Percentiles rank a stretch among this genome's conserved stretches.
These are phyloP conservation scores for Globisporangium alternatum DNA, from an alignment of 352 stramenopile genomes.

Conservation along the genomic window DNA sequence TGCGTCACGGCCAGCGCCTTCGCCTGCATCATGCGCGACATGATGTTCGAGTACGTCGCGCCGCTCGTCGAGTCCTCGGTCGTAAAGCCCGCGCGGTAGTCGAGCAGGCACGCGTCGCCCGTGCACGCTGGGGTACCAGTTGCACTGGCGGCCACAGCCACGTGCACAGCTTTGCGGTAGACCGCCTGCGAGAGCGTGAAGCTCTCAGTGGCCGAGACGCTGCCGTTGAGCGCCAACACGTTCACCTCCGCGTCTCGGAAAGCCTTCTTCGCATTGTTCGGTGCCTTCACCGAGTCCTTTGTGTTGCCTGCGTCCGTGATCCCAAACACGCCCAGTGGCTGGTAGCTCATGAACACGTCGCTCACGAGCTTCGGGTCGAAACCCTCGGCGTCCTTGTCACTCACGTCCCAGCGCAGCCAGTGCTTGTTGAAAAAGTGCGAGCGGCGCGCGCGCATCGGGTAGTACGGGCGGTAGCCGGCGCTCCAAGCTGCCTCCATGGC, in stretches of 20 bases:
- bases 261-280: constrained; percentile 18
- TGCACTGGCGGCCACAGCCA: constrained; percentile 9
- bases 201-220: constrained; percentile 16
- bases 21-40: constrained; percentile 69
- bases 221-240: constrained; percentile 20
- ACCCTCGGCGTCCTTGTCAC: constrained; percentile 29
- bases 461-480: constrained; percentile 63
- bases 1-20: constrained; percentile 75
- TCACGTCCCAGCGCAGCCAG: constrained; percentile 58
- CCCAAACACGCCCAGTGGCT: constrained; percentile 50
- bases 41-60: constrained; percentile 53
- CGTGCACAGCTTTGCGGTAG: constrained; percentile 21
- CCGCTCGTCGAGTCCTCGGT: constrained; percentile 20
- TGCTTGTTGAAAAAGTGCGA: constrained; percentile 70
- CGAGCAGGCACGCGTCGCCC: constrained; percentile 38
- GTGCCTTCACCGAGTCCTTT: constrained; percentile 24
- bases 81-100: constrained; percentile 42
- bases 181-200: constrained; percentile 21
- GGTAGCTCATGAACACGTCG: constrained; percentile 47
- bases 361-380: constrained; percentile 36
- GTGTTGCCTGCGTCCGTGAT: constrained; percentile 27
- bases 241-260: constrained; percentile 23
- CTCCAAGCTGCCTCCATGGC: constrained; percentile 43
- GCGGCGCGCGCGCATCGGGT: constrained; percentile 49
- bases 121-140: constrained; percentile 22